These are phyloP conservation scores for Exophiala viscosa DNA, from an alignment of 2,329 filamentous ascomycete species.

Conservation along the genomic window DNA sequence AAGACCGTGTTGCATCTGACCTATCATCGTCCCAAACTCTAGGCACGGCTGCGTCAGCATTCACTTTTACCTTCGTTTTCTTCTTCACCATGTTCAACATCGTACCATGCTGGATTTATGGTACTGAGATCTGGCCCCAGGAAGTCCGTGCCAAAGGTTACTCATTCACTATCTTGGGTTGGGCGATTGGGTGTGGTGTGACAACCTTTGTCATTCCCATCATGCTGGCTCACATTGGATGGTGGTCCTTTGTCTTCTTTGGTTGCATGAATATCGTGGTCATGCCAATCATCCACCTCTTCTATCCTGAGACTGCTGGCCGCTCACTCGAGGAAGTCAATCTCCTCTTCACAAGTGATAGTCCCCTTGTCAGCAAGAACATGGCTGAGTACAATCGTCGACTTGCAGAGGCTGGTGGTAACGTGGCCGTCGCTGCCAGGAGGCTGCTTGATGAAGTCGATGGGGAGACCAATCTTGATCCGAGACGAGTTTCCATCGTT, in stretches of 20 bases:
- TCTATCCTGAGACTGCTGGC: conserved; percentile 51
- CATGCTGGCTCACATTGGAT: conserved; percentile 38
- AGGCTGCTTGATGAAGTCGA: conserved; percentile 34
- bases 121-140: conserved; percentile 49
- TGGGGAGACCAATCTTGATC: conserved; percentile 23
- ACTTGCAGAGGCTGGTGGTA: conserved; percentile 32
- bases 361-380: conserved; percentile 32
- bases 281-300: conserved; percentile 53
- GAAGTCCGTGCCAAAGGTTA: conserved; percentile 53
- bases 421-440: conserved; percentile 31
- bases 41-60: conserved; percentile 24
- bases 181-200: conserved; percentile 44
- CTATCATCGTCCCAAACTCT: conserved; percentile 19
- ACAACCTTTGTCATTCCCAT: conserved; percentile 38
- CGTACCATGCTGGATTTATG: conserved; percentile 54
- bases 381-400: conserved; percentile 33
- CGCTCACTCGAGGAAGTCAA: conserved; percentile 45
- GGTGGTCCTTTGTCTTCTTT: conserved; percentile 46
- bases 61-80: conserved; percentile 59
- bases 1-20: conserved; percentile 19
- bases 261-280: conserved; percentile 42
- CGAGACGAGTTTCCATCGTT: conserved; percentile 11
- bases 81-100: conserved; percentile 62
- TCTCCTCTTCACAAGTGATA: conserved; percentile 41
- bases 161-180: conserved; percentile 50